phyloP scores from a whole-genome alignment of 2,329 filamentous ascomycete genomes.

The Calonectria montana region DNA sequence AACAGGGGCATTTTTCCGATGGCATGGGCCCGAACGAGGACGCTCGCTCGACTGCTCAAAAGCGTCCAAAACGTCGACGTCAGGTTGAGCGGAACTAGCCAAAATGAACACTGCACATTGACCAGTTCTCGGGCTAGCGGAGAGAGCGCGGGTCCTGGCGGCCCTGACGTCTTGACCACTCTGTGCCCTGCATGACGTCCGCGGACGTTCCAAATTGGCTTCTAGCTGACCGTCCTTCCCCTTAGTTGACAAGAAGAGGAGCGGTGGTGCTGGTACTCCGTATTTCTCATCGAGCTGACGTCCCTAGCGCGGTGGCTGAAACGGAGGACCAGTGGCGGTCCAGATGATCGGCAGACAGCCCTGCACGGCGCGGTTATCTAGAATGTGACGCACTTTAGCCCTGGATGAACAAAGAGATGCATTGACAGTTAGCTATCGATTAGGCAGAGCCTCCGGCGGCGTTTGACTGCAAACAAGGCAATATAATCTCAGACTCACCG shows the following conservation, averaged over 20 bases:
- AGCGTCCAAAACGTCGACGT: background rate
- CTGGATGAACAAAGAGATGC: background rate
- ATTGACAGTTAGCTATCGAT: background rate
- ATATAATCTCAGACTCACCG: slow-evolving; percentile 7
- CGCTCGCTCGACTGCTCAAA: background rate
- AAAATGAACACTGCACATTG: background rate
- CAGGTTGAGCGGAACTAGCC: background rate
- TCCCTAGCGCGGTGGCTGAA: slow-evolving; percentile 2
- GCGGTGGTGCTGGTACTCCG: background rate
- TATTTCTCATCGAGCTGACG: background rate
- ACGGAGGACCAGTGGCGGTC: background rate
- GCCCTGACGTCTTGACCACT: background rate
- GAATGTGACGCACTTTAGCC: background rate
- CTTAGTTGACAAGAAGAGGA: background rate
- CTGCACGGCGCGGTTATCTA: background rate
- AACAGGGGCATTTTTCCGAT: background rate
- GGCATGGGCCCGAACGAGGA: background rate
- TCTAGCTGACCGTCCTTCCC: background rate
- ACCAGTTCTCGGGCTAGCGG: background rate
- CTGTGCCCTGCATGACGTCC: background rate
- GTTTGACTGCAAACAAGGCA: background rate
- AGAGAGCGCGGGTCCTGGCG: background rate
- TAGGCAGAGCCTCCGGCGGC: background rate
- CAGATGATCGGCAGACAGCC: background rate
- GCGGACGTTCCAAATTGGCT: background rate